Base-by-base conservation (phyloP, 1,284 basidiomycete species). In the Boletus mariae region DNA sequence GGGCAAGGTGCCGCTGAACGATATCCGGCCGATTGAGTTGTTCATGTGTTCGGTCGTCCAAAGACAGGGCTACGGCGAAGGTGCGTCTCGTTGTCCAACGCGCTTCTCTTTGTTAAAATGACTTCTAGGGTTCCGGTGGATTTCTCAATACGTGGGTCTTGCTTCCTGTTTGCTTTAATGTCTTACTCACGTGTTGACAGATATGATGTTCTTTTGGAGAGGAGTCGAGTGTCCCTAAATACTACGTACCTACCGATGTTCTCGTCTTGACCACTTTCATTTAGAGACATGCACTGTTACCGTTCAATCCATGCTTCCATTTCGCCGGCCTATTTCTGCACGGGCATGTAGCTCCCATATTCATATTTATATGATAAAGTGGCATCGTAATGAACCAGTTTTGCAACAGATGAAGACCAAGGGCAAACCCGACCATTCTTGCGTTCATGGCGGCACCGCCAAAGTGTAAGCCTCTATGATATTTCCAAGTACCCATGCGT, bases 31-130 rank as follows among this genome's bases (percentile, higher is more conserved):
- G 32, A 98, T 99, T 73, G 97, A 99, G 74, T 84, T 99, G 66
- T 99, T 98, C 85, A 99, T 99, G 97, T 98, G 95, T 80, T 99
- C 97, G 15, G 96, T 99, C 56, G 96, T 99, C 54, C 94, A 97
- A 83, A 85, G 96, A 71, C 95, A 98, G 73, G 96, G 96, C 56
- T 99, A 99, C 73, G 96, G 95, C 58, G 97, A 99, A 77, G 96
- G 92, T 83, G 55, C 49, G 75, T 59, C 8, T 58, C 31, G 8
- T 11, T 52, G 6, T 11, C n/a, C 20, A 40, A 25, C 29, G n/a
- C 45, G 5, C 1, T 29, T 44, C 34, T 35, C 11, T 38, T 26
- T 31, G 23, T 54, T 63, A 5, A 63, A 31, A 44, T 13, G 50
- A 42, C 31, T 29, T 28, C 41, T 31, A 87, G 85, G 91, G 60